These are phyloP conservation scores for Cladosporium sp. DNA, from an alignment of 2,329 filamentous ascomycete genomes.

Conservation along the genomic window DNA sequence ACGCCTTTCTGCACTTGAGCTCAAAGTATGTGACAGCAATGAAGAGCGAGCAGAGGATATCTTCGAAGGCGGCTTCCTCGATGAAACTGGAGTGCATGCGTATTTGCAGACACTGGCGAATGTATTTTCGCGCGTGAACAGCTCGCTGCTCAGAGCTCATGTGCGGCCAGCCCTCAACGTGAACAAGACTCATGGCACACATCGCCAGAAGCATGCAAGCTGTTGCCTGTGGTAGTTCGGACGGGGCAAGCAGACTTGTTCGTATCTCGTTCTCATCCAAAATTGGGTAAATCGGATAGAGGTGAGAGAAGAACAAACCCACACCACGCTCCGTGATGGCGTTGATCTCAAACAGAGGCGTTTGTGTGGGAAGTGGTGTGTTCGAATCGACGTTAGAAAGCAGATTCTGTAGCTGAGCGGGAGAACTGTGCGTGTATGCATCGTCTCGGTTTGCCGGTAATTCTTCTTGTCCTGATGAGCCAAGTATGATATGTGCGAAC, in stretches of 20 bases:
- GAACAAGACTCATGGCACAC: constrained; percentile 15
- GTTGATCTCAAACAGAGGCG: background rate
- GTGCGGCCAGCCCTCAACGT: constrained; percentile 15
- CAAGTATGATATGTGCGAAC: constrained; percentile 16
- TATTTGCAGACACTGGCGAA: constrained; percentile 14
- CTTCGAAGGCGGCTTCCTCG: constrained; percentile 11
- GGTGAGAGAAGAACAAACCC: constrained; percentile 16
- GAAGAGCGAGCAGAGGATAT: constrained; percentile 17
- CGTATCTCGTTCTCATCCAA: constrained; percentile 7
- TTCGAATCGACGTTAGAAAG: background rate
- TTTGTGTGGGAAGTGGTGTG: background rate
- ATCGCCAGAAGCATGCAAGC: constrained; percentile 16
- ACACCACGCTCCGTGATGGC: constrained; percentile 11
- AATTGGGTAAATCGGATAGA: constrained; percentile 17
- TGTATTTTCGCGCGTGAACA: constrained; percentile 7
- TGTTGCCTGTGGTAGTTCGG: background rate
- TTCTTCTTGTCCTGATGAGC: background rate
- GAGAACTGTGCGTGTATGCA: background rate
- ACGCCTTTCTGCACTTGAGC: constrained; percentile 17
- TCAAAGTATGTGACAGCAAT: constrained; percentile 18
- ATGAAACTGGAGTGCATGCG: constrained; percentile 7
- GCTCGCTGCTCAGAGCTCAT: constrained; percentile 15
- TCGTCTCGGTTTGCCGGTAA: background rate
- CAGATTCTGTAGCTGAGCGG: background rate
- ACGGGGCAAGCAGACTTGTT: constrained; percentile 2